Evolutionary conservation across 1,284 basidiomycete species (phyloP).

Genomic region (Heterobasidion irregulare): DNA sequence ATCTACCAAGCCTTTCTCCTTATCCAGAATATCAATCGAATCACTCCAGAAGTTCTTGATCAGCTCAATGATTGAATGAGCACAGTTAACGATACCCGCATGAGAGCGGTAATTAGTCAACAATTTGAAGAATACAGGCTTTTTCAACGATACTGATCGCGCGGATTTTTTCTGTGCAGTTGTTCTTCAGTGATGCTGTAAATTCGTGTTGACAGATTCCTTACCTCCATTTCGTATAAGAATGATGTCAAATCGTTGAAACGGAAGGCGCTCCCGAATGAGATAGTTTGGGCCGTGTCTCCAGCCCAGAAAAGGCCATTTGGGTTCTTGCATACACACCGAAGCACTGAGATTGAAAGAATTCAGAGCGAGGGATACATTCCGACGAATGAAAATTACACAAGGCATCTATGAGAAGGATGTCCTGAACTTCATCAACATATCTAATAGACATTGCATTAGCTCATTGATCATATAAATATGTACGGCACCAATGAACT

Average conservation of each 20-base stretch:
- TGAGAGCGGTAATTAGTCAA: slow-evolving; percentile 66
- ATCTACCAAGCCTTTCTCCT: slow-evolving; percentile 51
- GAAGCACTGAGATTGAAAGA: slow-evolving; percentile 36
- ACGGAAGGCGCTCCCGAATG: slow-evolving; percentile 60
- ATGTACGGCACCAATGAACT: slow-evolving; percentile 10
- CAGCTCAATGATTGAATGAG: slow-evolving; percentile 54
- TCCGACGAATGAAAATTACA: slow-evolving; percentile 26
- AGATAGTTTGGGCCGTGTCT: slow-evolving; percentile 73
- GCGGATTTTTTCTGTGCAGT: slow-evolving; percentile 1
- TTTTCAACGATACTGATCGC: not conserved
- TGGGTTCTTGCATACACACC: slow-evolving; percentile 50
- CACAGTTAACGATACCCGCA: slow-evolving; percentile 56
- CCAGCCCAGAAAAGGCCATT: slow-evolving; percentile 73
- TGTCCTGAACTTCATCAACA: slow-evolving; percentile 69
- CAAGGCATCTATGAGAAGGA: slow-evolving; percentile 56
- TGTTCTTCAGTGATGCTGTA: not conserved
- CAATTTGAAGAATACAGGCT: slow-evolving; percentile 49
- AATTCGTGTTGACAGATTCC: slow-evolving; percentile 1
- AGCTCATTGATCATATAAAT: not conserved
- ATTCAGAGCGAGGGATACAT: not conserved
- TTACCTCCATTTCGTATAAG: slow-evolving; percentile 49
- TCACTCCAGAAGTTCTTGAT: slow-evolving; percentile 58
- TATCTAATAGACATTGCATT: slow-evolving; percentile 36
- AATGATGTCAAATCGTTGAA: slow-evolving; percentile 69
- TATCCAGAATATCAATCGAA: slow-evolving; percentile 51